Conservation (phyloP, 805 yeast genomes). For the Candida orba region DNA sequence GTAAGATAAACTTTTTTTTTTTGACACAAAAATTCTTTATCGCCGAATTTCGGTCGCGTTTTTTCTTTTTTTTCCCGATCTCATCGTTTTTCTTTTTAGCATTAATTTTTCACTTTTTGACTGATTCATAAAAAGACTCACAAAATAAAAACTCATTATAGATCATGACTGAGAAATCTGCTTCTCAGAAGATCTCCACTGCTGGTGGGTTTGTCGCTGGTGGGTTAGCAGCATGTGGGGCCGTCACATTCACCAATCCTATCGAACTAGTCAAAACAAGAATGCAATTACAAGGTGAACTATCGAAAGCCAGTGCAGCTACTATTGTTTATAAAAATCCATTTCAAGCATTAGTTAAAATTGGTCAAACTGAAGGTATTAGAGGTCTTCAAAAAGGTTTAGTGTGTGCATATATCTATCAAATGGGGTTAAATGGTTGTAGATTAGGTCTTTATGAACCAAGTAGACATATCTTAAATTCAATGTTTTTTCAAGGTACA, state of each 20-base stretch:
- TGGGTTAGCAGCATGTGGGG: slow-evolving; percentile 93
- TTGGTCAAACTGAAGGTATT: slow-evolving; percentile 76
- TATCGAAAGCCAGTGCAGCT: slow-evolving; percentile 37
- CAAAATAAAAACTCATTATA: background rate
- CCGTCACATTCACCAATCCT: slow-evolving; percentile 95
- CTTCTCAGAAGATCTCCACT: slow-evolving; percentile 55
- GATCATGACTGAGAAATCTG: slow-evolving; percentile 24
- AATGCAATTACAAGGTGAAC: slow-evolving; percentile 95
- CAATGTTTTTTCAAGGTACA: slow-evolving; percentile 40
- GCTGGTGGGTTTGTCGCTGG: slow-evolving; percentile 85
- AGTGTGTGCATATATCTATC: slow-evolving; percentile 83
- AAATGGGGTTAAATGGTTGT: slow-evolving; percentile 87
- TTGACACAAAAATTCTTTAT: background rate
- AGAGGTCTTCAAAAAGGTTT: slow-evolving; percentile 87
- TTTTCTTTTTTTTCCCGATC: too few species aligned
- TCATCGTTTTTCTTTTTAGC: too few species aligned
- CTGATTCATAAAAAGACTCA: background rate
- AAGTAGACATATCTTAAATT: slow-evolving; percentile 52
- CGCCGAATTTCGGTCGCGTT: background rate
- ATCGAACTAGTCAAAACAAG: slow-evolving; percentile 91
- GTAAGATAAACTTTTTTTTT: background rate
- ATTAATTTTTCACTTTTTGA: background rate
- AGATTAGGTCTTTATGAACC: slow-evolving; percentile 95
- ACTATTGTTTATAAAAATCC: slow-evolving; percentile 71
- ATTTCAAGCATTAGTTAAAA: slow-evolving; percentile 69